A percentile compares a stretch with the other conserved stretches of the same genome.
phyloP scores from a whole-genome alignment of 345 rosid species.

The Rhodamnia argentea region DNA sequence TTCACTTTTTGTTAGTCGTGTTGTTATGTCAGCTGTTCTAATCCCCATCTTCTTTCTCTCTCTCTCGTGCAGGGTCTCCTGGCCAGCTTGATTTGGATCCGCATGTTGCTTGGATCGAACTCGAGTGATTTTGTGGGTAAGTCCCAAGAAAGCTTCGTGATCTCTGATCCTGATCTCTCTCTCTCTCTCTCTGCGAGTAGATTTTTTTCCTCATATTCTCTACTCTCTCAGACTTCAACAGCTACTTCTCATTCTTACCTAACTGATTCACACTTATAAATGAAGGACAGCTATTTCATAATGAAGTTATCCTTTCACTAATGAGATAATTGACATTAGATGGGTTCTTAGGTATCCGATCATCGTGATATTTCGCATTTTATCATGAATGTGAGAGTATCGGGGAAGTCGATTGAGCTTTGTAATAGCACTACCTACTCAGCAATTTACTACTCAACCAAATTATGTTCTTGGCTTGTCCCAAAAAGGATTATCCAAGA shows the following conservation, averaged over 20 bases:
- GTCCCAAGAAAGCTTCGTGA: neutral
- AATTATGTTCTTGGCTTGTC: neutral
- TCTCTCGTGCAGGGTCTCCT: neutral
- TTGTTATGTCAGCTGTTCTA: neutral
- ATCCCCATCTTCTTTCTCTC: neutral
- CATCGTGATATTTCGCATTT: neutral
- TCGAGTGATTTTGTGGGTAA: neutral
- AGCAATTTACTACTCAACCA: neutral
- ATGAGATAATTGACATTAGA: neutral
- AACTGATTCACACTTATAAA: neutral
- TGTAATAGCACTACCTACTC: neutral
- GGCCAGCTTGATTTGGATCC: neutral
- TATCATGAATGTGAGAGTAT: neutral
- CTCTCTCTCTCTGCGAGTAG: neutral
- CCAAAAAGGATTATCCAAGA: neutral
- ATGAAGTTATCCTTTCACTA: neutral
- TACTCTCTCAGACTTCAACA: neutral
- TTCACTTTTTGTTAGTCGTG: neutral
- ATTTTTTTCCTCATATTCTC: neutral
- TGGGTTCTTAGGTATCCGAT: neutral
- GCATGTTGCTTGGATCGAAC: neutral
- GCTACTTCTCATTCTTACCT: neutral
- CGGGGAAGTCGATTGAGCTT: neutral
- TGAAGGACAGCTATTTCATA: neutral
- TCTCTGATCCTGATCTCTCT: neutral